Evolutionary conservation across 345 rosid genomes (phyloP), one percentile per base, ranked within the genome.

Genomic region (Jatropha curcas): DNA sequence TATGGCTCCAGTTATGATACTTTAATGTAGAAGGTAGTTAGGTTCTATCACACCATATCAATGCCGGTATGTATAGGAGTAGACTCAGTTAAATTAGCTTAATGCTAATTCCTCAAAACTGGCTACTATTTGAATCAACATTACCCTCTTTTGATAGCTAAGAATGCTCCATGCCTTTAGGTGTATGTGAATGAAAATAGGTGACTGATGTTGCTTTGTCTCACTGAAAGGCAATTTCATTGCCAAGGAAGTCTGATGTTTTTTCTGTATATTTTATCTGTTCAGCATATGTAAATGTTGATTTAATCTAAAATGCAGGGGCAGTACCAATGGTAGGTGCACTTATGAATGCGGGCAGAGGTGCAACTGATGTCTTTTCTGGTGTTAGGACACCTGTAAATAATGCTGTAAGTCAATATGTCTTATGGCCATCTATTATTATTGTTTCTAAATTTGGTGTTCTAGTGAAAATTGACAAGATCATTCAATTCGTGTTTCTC

Each of bases 331-430:
- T 93, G 86, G 85, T 90, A 66, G 85, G 84, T 13, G 88, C 92
- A 87, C 84, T 95, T 56, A 85, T 91, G 94, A 86, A 85, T 84
- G 96, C 97, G n/a, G 83, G 97, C 17, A 86, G 98, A 84, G 99
- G 98, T 57, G 97, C 99, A 67, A 91, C 96, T 39, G 83, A 82
- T 88, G 96, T 88, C 2, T 88, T 95, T 75, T 90, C 97, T 13
- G 98, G 97, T 41, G 92, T 68, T 77, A 91, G 87, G 28, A 79
- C 85, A 76, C 96, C 89, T n/a, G 82, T 88, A 6, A 95, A 92
- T 68, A 77, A 62, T 6, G 86, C 90, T 72, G 98, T 95, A 76
- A 84, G 89, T 76, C 55, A 20, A 22, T 67, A 39, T 69, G n/a
- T 51, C 61, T 73, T 56, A n/a, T 31, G 3, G 30, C 58, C 59